These are phyloP conservation scores for Populus simonii DNA, from an alignment of 345 rosid genomes.

Conservation along the genomic window DNA sequence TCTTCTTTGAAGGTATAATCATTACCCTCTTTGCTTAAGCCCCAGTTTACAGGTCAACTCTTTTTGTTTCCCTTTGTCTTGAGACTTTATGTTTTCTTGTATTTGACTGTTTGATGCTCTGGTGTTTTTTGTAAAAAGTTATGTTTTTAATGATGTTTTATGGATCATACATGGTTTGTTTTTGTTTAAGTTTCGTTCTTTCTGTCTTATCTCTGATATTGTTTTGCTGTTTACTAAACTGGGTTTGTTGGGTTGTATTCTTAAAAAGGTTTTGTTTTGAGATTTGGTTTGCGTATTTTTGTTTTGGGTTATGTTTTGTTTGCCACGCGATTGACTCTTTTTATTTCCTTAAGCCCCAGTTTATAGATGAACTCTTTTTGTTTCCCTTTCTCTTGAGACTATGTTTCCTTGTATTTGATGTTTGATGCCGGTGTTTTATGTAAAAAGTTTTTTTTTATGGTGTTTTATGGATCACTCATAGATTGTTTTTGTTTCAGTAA, in stretches of 20 bases:
- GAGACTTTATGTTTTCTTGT: background rate
- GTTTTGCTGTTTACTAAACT: too few species aligned
- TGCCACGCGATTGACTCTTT: background rate
- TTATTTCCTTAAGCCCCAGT: background rate
- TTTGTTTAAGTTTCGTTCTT: too few species aligned
- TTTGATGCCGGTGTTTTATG: background rate
- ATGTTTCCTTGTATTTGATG: background rate
- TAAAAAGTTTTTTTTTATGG: too few species aligned
- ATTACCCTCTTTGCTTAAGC: background rate
- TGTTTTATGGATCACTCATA: background rate
- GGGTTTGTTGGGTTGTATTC: background rate
- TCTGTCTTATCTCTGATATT: background rate
- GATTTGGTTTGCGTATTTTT: background rate
- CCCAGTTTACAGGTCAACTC: background rate
- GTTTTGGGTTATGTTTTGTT: background rate
- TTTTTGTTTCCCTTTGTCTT: background rate
- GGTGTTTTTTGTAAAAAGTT: background rate
- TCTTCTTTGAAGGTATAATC: slow-evolving; percentile 3
- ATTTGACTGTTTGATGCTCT: too few species aligned
- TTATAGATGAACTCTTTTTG: background rate
- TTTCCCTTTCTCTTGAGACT: background rate
- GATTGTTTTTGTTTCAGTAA: background rate
- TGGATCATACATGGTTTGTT: too few species aligned
- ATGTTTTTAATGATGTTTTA: background rate
- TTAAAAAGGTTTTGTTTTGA: too few species aligned